Evolutionary conservation across 306 rosid genomes (phyloP), one percentile per base, ranked within the genome.

Genomic region (Hippophae gyantsensis): DNA sequence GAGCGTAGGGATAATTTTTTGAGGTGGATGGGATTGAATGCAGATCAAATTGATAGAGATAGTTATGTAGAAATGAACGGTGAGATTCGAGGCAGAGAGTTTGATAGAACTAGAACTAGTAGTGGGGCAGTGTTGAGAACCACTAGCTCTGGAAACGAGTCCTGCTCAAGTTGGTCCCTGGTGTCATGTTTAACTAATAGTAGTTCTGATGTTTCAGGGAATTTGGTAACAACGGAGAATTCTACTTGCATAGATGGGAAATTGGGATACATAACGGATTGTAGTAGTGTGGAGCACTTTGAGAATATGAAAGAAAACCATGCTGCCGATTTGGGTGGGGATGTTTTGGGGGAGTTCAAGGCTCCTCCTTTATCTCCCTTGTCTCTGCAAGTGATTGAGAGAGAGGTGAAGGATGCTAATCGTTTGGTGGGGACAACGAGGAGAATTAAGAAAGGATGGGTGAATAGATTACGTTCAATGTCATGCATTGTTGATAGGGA

Each of bases 1-100:
- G 98, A 92, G 77, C 88, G 98, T 7, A 76, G 95, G 56, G 13
- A 66, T 11, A 77, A 52, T 73, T 92, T 92, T 71, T 62, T 76
- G 71, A 66, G 66, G 66, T 76, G 81, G 75, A 81, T 85, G 92
- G 95, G 74, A 13, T 42, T 81, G 66, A 65, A 78, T 68, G 13
- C 65, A 38, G 81, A 78, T 67, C 57, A 18, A 41, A 66, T 65
- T 79, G 62, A 52, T 42, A 38, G 45, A 38, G 76, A 71, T 65
- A 61, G 58, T 66, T 66, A 80, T 14, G 51, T 58, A 26, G 74
- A 58, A 61, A 56, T 53, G 13, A 6, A 52, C 12, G 13, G 65
- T 64, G 66, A 70, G 59, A 70, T 51, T 64, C 40, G 11, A 54
- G 23, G 23, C 23, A 77, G 57, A 67, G 73, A 62, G 46, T 53